Evolutionary conservation across 306 rosid species (phyloP), one percentile per base, ranked within the genome.

Genomic region (Ziziphus jujuba): DNA sequence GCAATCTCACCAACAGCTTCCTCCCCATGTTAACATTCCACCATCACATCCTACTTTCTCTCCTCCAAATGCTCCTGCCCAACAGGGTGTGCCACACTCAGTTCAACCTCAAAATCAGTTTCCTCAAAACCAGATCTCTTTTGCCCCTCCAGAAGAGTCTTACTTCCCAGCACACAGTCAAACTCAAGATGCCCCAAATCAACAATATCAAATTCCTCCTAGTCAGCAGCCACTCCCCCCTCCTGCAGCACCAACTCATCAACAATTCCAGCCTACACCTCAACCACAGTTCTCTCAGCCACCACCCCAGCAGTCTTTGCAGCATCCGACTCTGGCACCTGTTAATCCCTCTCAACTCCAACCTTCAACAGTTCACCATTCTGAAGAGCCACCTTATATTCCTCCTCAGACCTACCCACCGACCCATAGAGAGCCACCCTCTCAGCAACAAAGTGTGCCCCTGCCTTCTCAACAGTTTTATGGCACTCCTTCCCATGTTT

Each of bases 331-430:
- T 0, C 79, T 16, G 60, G 23, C 90, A 33, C 71, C 90, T 16
- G 59, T 74, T 61, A 85, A 77, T 75, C 75, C 75, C 11, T 72
- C 87, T 69, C 90, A 82, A 73, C 69, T 79, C 56, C 91, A 72
- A 77, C 69, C 92, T 85, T 43, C 92, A 8, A 45, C 74, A 13
- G 83, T 77, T 63, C 96, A 89, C 74, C 98, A 78, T 71, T 72
- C 77, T 34, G 98, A 91, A 74, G 95, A 91, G 77, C 49, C 87
- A 31, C 77, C 93, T 34, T 89, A 83, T 59, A 69, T 56, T 77
- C 79, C 97, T 76, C 65, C 93, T 70, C 96, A 81, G 73, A 89
- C 17, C 81, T 87, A 79, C 74, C 84, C 87, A 49, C 88, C 89
- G 25, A 83, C 54, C 74, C 72, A 74, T 63, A 87, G 83, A 44